Conservation (phyloP, 768 basidiomycete genomes). For the Podaxis sp. region DNA sequence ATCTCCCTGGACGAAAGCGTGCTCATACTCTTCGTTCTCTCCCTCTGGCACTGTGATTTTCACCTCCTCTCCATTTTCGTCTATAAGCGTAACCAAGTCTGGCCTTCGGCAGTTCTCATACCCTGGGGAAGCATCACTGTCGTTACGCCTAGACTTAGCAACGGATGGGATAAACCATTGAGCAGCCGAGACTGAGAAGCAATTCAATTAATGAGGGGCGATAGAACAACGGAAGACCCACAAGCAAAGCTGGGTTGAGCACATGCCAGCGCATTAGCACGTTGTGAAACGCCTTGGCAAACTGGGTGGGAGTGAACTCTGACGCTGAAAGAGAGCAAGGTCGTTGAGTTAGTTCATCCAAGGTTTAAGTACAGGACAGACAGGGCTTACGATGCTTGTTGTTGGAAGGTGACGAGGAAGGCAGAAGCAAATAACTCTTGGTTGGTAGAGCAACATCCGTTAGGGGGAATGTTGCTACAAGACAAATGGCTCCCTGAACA, state of each 20-base stretch:
- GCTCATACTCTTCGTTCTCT: conserved; percentile 9
- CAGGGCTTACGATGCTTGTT: conserved; percentile 2
- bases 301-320: background rate
- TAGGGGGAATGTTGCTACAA: conserved; percentile 5
- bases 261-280: background rate
- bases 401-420: background rate
- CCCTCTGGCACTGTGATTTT: conserved; percentile 4
- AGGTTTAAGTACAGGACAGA: background rate
- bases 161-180: background rate
- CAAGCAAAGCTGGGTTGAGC: conserved; percentile 9
- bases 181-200: background rate
- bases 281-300: background rate
- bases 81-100: conserved; percentile 1
- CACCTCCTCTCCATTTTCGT: background rate
- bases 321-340: background rate
- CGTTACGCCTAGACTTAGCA: background rate
- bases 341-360: background rate
- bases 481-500: conserved; percentile 12
- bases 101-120: conserved; percentile 5
- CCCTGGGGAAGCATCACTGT: background rate
- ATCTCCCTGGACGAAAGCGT: conserved; percentile 1
- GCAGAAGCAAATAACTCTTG: conserved; percentile 6
- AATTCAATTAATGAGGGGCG: background rate
- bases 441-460: conserved; percentile 7
- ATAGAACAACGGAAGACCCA: background rate